Evolutionary conservation across 495 filamentous ascomycete genomes (phyloP), one percentile per base, ranked within the genome.

Genomic region (Hyaloscypha finlandica): DNA sequence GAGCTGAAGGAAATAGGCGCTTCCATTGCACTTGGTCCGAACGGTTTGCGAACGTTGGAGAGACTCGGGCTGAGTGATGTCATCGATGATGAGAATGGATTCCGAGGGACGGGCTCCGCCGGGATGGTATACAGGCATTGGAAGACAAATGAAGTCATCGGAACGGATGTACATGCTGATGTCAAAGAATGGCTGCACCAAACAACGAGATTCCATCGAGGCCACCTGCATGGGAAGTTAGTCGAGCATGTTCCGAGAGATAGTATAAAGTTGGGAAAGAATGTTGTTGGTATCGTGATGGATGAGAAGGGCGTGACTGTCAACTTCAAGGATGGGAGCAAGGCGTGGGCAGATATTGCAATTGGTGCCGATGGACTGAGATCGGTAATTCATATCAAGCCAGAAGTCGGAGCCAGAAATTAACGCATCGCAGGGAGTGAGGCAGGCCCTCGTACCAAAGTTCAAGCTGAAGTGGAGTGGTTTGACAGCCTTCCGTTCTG

Each of bases 31-130:
- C 73, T 85, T 8, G 81, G 81, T 54, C 81, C 81, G 22, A 84
- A 84, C 77, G 82, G 81, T 16, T 77, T 85, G 74, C 75, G 81
- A 52, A 81, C 82, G 3, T 69, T 84, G 48, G 77, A 83, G 45
- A 78, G 74, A 55, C 76, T 82, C 14, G 81, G 80, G 6, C 77
- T 82, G 2, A 29, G 75, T 20, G 77, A 79, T 59, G 77, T 76
- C 1, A 73, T 83, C 22, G 71, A 70, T 1, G 79, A 81, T 42
- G 75, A 79, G 73, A 75, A 77, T 63, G 77, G 33, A 70, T 82
- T 69, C 73, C 77, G 25, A 68, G 79, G 70, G 72, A 78, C 58
- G 71, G 76, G 67, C 66, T 62, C 65, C 48, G 61, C 68, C 52
- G 71, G 75, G 5, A 77, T 74, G 71, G 74, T 78, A 20, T 77